A percentile compares a stretch with the other conserved stretches of the same genome.
phyloP scores from a whole-genome alignment of 2,329 filamentous ascomycete genomes.

The Fusarium fujikuroi region DNA sequence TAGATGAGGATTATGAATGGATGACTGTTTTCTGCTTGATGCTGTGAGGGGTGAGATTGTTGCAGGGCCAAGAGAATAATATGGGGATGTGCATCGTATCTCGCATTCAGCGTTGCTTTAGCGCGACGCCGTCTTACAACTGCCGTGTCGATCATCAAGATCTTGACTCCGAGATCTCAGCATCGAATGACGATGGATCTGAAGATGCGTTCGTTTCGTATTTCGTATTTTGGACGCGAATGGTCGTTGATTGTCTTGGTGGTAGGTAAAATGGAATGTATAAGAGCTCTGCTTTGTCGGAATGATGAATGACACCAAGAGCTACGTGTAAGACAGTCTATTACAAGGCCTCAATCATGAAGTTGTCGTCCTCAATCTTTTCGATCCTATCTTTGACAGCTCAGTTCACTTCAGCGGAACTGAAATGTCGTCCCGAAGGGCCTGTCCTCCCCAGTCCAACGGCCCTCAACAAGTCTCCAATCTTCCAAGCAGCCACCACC shows the following conservation, averaged over 20 bases:
- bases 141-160: slow-evolving; percentile 23
- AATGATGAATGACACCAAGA: neutral
- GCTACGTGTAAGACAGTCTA: neutral
- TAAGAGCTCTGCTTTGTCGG: neutral
- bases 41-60: neutral
- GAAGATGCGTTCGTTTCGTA: neutral
- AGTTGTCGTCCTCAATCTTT: neutral
- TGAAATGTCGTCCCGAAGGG: slow-evolving; percentile 46
- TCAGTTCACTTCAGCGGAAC: slow-evolving; percentile 4
- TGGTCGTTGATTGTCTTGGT: neutral
- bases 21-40: neutral
- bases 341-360: slow-evolving; percentile 1
- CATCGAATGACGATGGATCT: neutral
- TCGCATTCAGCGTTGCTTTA: slow-evolving; percentile 23
- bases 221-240: slow-evolving; percentile 24
- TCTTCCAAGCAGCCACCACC: slow-evolving; percentile 44
- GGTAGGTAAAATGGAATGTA: neutral
- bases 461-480: slow-evolving; percentile 32
- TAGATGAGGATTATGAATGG: slow-evolving; percentile 14
- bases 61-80: neutral
- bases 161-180: neutral
- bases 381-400: neutral
- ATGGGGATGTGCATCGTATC: slow-evolving; percentile 27
- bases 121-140: slow-evolving; percentile 13
- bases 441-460: slow-evolving; percentile 49